A percentile compares a stretch with the other conserved stretches of the same genome.
Evolutionary conservation across 768 basidiomycete genomes (phyloP).

Genomic region (Floccularia luteovirens): DNA sequence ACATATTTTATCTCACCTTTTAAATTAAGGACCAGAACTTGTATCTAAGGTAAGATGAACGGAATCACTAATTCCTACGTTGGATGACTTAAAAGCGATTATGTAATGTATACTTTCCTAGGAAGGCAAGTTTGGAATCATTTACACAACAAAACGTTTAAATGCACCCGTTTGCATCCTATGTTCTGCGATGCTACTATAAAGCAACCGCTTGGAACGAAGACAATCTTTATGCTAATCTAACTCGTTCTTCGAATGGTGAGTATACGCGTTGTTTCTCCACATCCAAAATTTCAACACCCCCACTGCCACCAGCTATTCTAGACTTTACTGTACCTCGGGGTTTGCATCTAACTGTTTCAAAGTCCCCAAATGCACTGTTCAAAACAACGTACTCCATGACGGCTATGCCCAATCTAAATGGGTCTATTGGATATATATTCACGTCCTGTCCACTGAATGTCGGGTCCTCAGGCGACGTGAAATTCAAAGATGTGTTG

Average conservation of each 20-base stretch:
- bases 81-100: no score
- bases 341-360: constrained; percentile 73
- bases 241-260: constrained; percentile 90
- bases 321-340: constrained; percentile 87
- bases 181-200: constrained; percentile 87
- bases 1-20: no score
- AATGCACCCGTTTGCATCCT: constrained; percentile 85
- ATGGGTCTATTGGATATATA: constrained; percentile 90
- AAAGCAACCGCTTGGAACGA: constrained; percentile 95
- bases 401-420: constrained; percentile 87
- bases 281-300: background rate
- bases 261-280: constrained; percentile 6
- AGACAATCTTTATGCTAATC: constrained; percentile 86
- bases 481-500: constrained; percentile 82
- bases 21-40: no score
- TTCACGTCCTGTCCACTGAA: constrained; percentile 84
- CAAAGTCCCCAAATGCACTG: constrained; percentile 81
- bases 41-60: no score
- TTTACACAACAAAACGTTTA: background rate
- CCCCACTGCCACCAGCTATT: constrained; percentile 46
- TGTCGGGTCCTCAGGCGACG: constrained; percentile 59
- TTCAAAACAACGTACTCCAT: constrained; percentile 91
- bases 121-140: no score
- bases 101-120: no score
- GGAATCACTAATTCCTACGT: no score